phyloP scores from a whole-genome alignment of 331 rosid genomes.

The Quercus tomentella region DNA sequence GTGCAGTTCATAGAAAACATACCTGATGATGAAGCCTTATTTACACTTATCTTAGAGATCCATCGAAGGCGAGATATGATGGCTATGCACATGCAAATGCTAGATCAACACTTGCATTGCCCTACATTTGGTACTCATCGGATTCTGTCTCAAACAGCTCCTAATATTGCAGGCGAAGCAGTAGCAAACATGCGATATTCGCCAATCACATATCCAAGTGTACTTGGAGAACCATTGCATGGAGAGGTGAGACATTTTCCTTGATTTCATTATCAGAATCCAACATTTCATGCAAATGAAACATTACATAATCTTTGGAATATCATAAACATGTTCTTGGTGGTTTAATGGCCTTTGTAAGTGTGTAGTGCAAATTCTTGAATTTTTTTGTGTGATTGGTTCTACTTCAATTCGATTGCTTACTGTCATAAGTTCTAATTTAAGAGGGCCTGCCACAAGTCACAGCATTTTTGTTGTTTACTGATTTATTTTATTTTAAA shows the following conservation, averaged over 20 bases:
- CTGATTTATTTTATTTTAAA: neutral
- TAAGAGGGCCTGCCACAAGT: neutral
- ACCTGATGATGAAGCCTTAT: constrained; percentile 92
- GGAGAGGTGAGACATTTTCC: constrained; percentile 79
- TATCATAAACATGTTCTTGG: neutral
- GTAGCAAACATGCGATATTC: constrained; percentile 65
- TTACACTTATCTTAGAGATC: constrained; percentile 92
- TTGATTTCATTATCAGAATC: constrained; percentile 16
- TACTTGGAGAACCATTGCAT: constrained; percentile 94
- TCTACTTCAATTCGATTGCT: neutral
- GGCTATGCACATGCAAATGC: constrained; percentile 99
- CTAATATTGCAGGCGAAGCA: constrained; percentile 63
- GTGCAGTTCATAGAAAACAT: constrained; percentile 93
- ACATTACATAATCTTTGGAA: neutral
- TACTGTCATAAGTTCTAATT: neutral
- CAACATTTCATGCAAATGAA: neutral
- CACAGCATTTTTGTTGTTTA: neutral
- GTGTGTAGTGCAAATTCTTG: neutral
- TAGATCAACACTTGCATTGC: constrained; percentile 98
- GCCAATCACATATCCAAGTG: constrained; percentile 93
- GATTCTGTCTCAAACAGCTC: constrained; percentile 64
- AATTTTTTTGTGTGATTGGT: neutral
- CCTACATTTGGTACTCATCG: constrained; percentile 95
- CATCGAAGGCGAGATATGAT: constrained; percentile 97
- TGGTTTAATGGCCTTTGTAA: neutral